These are phyloP conservation scores for Fagopyrum esculentum DNA, from an alignment of 148 eudicot species.

Conservation along the genomic window DNA sequence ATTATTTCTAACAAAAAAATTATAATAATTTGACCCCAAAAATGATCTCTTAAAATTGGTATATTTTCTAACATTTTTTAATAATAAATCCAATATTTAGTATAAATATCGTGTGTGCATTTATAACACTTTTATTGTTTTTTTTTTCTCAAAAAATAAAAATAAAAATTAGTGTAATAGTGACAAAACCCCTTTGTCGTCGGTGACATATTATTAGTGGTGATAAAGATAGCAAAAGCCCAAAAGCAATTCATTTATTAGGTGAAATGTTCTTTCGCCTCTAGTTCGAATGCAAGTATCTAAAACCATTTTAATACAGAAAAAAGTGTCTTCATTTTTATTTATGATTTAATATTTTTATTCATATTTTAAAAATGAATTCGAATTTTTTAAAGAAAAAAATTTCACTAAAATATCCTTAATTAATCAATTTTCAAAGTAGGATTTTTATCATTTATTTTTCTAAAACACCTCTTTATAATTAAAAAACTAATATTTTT, in stretches of 20 bases:
- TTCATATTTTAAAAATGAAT: too few relatives aligned
- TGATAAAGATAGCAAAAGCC: constrained; percentile 1
- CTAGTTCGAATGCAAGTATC: constrained; percentile 10
- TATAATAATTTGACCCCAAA: background rate
- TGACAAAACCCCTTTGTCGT: background rate
- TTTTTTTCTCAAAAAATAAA: background rate
- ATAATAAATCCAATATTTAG: background rate
- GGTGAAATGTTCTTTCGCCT: constrained; percentile 5
- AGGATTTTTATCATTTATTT: too few relatives aligned
- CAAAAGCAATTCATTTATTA: constrained; percentile 1
- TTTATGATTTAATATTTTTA: background rate
- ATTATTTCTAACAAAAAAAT: background rate
- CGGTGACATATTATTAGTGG: constrained; percentile 11
- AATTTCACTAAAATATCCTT: too few relatives aligned
- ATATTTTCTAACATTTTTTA: background rate
- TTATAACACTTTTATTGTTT: background rate
- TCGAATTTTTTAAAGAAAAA: too few relatives aligned
- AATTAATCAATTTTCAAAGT: too few relatives aligned
- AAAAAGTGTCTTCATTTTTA: background rate
- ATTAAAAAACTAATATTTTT: too few relatives aligned
- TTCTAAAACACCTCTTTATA: too few relatives aligned
- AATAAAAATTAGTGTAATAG: background rate
- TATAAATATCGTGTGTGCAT: background rate
- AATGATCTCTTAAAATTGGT: background rate
- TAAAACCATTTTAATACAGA: background rate